These are phyloP conservation scores for Cardiospermum halicacabum DNA, from an alignment of 345 rosid genomes.

Conservation along the genomic window DNA sequence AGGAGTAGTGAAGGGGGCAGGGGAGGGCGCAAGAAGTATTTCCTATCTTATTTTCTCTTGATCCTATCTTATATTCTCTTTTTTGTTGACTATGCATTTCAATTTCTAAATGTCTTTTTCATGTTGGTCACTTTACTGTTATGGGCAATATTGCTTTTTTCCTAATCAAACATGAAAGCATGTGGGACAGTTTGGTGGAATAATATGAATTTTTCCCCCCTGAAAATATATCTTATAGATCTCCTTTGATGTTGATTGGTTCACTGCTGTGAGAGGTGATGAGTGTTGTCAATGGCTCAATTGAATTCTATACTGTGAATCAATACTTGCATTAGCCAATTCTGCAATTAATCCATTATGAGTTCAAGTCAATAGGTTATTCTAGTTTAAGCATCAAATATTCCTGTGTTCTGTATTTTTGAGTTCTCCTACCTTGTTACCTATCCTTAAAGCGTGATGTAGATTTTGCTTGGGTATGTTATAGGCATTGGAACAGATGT, in stretches of 20 bases:
- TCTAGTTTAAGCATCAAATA: neutral
- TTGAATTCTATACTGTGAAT: neutral
- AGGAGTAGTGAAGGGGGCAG: slow-evolving; percentile 71
- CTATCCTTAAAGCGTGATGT: neutral
- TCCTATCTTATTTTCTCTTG: slow-evolving; percentile 3
- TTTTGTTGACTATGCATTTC: slow-evolving; percentile 7
- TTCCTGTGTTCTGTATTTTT: neutral
- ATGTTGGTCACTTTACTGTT: neutral
- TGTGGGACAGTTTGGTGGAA: neutral
- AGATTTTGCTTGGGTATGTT: neutral
- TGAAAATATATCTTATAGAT: too few species aligned
- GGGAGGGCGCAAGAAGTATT: slow-evolving; percentile 96
- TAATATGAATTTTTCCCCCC: neutral
- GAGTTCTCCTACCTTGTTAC: neutral
- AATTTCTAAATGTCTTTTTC: neutral
- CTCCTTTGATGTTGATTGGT: neutral
- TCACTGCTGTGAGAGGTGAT: neutral
- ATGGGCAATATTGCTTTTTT: neutral
- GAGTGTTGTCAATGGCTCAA: neutral
- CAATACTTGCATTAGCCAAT: neutral
- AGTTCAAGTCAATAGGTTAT: neutral
- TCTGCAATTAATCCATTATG: neutral
- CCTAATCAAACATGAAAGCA: neutral
- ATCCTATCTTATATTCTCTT: slow-evolving; percentile 15
- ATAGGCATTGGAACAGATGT: neutral